A percentile compares a stretch with the other conserved stretches of the same genome.
phyloP scores from a whole-genome alignment of 768 basidiomycete species.

The Gyrodon lividus region DNA sequence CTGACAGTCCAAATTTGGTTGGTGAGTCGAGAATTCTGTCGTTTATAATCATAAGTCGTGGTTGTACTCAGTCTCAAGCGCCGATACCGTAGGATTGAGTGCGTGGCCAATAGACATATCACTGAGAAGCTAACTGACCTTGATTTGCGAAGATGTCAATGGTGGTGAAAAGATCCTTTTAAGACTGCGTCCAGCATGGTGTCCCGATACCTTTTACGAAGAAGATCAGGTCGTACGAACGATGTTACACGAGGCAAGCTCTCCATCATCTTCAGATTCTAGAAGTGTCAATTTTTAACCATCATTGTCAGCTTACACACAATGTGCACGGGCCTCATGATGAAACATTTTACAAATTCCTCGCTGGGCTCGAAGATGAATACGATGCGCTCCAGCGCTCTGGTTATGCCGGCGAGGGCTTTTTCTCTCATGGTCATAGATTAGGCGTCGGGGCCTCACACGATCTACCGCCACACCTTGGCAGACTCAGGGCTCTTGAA shows the following conservation, averaged over 20 bases:
- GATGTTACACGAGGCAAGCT: conserved; percentile 84
- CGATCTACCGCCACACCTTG: conserved; percentile 63
- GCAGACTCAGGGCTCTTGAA: conserved; percentile 65
- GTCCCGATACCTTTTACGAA: conserved; percentile 68
- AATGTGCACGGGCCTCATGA: conserved; percentile 91
- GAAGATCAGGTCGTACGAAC: conserved; percentile 75
- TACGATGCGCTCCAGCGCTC: conserved; percentile 74
- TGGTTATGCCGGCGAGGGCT: conserved; percentile 91
- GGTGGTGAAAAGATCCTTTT: conserved; percentile 80
- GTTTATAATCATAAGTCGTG: background rate
- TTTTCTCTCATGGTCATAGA: conserved; percentile 70
- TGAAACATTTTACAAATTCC: conserved; percentile 74
- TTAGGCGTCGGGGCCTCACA: conserved; percentile 70
- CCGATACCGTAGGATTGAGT: conserved; percentile 35
- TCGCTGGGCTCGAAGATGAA: conserved; percentile 77
- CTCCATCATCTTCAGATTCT: background rate
- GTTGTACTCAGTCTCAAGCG: conserved; percentile 12
- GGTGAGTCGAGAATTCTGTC: conserved; percentile 45
- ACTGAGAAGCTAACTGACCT: conserved; percentile 9
- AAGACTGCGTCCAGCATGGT: conserved; percentile 70
- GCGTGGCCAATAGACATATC: conserved; percentile 16
- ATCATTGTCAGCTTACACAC: conserved; percentile 66
- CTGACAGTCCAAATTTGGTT: conserved; percentile 65
- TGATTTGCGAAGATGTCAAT: conserved; percentile 58
- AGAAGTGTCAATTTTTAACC: background rate